phyloP scores from a whole-genome alignment of 257 asterid genomes.

The Handroanthus guayacan region DNA sequence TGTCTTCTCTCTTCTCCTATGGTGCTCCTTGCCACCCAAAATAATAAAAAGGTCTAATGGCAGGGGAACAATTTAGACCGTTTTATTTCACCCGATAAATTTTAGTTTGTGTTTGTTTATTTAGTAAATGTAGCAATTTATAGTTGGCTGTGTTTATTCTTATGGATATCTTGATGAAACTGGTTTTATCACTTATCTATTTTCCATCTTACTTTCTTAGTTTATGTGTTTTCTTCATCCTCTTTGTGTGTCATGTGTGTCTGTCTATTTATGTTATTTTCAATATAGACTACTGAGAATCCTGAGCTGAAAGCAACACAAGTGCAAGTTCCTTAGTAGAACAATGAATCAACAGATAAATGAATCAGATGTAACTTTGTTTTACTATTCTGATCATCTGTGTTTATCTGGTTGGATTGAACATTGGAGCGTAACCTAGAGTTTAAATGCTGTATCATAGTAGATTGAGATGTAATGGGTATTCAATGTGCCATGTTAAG shows the following conservation, averaged over 20 bases:
- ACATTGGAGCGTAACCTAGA: neutral
- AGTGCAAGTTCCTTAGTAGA: neutral
- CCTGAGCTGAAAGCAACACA: neutral
- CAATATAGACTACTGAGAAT: neutral
- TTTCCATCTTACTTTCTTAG: constrained; percentile 1
- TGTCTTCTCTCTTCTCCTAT: neutral
- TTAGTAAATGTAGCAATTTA: neutral
- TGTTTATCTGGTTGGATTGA: constrained; percentile 6
- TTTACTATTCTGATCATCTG: constrained; percentile 4
- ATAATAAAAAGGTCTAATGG: neutral
- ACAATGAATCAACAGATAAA: neutral
- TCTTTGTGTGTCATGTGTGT: neutral
- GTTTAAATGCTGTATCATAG: neutral
- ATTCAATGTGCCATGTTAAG: neutral
- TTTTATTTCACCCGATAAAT: neutral
- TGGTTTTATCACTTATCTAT: neutral
- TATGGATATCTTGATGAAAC: neutral
- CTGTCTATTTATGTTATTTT: neutral
- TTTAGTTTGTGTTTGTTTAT: neutral
- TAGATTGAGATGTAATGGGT: neutral
- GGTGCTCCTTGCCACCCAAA: constrained; percentile 8
- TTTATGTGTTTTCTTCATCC: neutral
- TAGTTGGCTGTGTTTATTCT: neutral
- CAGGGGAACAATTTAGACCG: neutral
- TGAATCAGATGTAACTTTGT: constrained; percentile 6